Base-by-base conservation (phyloP, 208 protist genomes). In the Novymonas esmeraldas region DNA sequence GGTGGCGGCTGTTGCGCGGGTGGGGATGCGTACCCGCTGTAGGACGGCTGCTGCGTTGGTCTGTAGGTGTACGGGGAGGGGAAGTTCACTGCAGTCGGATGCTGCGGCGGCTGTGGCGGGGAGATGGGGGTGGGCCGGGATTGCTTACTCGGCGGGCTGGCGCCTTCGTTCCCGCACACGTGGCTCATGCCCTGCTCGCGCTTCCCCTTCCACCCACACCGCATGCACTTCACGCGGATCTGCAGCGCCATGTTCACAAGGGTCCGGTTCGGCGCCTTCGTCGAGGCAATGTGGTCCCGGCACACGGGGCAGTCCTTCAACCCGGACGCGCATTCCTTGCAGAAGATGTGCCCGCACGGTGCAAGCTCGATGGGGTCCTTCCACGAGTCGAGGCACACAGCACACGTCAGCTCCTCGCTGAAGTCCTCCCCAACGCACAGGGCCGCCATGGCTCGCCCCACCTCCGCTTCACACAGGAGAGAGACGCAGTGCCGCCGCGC, bases 381-480 rank as follows among this genome's bases (percentile, higher is more conserved):
- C 88, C 84, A 91, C 39, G 82, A 84, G 69, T 94, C 88, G 7
- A 91, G 60, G 63, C 88, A 94, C 13, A 94, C 62, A 6, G 79
- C 78, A 48, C 88, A 94, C 24, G 72, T 76, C 46, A 94, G 64
- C 70, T 90, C 87, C 64, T 93, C 84, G 56, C 70, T 79, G 50
- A 83, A 94, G 51, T 82, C 68, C 13, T 85, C 66, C 38, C 82
- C 82, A 55, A 68, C 54, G 64, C 76, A 86, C 10, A 73, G 14
- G 28, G 62, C 59, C 2, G 64, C 52, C 64, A 87, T 78, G 38
- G 29, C n/a, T 24, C n/a, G n/a, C n/a, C n/a, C n/a, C n/a, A n/a
- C n/a, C n/a, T n/a, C n/a, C n/a, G n/a, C n/a, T n/a, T n/a, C n/a
- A n/a, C n/a, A n/a, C n/a, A n/a, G n/a, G n/a, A n/a, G n/a, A n/a